Conservation (phyloP, 352 stramenopile genomes). For the Globisporangium spinosum region DNA sequence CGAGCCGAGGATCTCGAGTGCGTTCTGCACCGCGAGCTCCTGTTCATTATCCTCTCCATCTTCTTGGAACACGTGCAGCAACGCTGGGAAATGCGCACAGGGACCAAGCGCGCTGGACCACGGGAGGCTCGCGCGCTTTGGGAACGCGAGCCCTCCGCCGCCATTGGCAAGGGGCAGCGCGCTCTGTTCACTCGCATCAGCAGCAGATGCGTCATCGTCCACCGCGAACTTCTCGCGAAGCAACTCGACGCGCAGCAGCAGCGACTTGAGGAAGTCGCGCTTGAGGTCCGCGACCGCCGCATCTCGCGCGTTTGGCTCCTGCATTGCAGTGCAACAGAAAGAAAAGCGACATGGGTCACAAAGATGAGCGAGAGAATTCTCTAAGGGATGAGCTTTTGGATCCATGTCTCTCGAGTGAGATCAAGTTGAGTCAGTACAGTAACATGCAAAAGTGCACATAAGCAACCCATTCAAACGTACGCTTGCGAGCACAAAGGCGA, state of each 20-base stretch:
- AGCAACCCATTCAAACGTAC: conserved; percentile 13
- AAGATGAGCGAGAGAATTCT: neutral
- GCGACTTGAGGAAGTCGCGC: conserved; percentile 62
- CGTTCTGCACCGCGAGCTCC: conserved; percentile 37
- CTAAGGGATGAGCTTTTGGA: neutral
- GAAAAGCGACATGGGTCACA: neutral
- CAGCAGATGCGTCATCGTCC: neutral
- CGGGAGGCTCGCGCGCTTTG: conserved; percentile 38
- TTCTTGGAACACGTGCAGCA: conserved; percentile 47
- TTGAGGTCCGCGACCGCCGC: conserved; percentile 54
- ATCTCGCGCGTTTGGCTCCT: conserved; percentile 28
- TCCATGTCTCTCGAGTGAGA: neutral
- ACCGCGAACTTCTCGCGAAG: conserved; percentile 16
- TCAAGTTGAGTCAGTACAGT: neutral
- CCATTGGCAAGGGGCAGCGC: conserved; percentile 27
- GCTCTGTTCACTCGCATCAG: conserved; percentile 16
- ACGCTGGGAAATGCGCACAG: conserved; percentile 24
- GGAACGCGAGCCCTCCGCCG: conserved; percentile 33
- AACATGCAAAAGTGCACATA: neutral
- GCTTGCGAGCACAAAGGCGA: conserved; percentile 42
- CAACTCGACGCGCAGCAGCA: conserved; percentile 51
- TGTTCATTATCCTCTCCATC: conserved; percentile 28
- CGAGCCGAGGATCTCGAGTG: conserved; percentile 54
- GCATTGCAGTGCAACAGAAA: neutral
- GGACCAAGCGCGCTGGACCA: conserved; percentile 28